These are phyloP conservation scores for Alternaria infectoria DNA, from an alignment of 2,329 filamentous ascomycete genomes.

Conservation along the genomic window DNA sequence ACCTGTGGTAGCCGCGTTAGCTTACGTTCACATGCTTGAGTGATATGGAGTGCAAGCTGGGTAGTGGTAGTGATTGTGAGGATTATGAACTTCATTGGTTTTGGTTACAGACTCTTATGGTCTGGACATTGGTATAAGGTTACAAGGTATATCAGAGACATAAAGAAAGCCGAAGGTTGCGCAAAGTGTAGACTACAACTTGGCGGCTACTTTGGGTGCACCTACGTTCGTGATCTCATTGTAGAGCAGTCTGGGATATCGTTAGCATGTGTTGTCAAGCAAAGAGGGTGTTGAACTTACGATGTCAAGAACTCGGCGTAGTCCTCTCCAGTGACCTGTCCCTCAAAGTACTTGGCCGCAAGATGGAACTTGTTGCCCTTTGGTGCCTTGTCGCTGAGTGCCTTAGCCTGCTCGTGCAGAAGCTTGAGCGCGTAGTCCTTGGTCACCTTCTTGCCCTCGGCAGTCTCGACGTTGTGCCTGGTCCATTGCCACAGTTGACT, in stretches of 20 bases:
- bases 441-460: constrained; percentile 90
- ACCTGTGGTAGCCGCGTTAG: constrained; percentile 18
- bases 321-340: constrained; percentile 94
- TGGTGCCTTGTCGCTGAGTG: constrained; percentile 74
- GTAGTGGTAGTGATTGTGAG: neutral
- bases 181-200: constrained; percentile 43
- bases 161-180: too few species aligned
- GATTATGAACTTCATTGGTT: constrained; percentile 12
- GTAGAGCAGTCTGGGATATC: constrained; percentile 72
- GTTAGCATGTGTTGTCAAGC: constrained; percentile 17
- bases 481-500: constrained; percentile 98
- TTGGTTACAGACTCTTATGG: neutral
- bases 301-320: constrained; percentile 95
- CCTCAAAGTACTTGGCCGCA: constrained; percentile 89
- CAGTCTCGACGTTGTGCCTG: constrained; percentile 73
- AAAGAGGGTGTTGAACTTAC: constrained; percentile 58
- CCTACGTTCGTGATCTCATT: constrained; percentile 84
- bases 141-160: neutral
- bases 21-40: constrained; percentile 13
- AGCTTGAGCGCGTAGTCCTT: constrained; percentile 89
- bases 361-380: constrained; percentile 92
- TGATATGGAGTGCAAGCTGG: neutral
- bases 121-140: constrained; percentile 19
- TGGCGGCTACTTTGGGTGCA: constrained; percentile 61
- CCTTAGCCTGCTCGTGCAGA: constrained; percentile 82